Evolutionary conservation across 345 rosid genomes (phyloP).

Genomic region (Turritis glabra): DNA sequence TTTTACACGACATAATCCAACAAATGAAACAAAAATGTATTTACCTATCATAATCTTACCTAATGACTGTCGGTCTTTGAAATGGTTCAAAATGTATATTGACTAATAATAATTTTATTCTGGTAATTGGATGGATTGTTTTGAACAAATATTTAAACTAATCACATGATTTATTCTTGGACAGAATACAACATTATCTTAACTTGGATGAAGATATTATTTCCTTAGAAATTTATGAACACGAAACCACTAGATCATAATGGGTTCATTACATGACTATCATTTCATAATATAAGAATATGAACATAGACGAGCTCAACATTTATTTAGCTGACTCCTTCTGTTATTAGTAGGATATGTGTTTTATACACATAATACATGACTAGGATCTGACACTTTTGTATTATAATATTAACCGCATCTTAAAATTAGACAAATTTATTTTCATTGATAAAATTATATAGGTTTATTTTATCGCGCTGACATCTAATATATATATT

Average conservation of each 20-base stretch:
- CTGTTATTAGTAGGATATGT: background rate
- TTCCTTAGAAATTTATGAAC: no score
- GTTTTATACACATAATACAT: background rate
- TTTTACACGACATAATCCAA: conserved; percentile 12
- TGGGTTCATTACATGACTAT: background rate
- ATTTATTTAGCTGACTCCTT: background rate
- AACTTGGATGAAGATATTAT: no score
- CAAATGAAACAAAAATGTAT: background rate
- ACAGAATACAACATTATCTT: background rate
- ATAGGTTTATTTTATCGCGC: background rate
- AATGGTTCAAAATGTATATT: background rate
- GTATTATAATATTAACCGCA: background rate
- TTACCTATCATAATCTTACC: conserved; percentile 12
- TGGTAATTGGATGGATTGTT: background rate
- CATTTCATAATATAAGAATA: background rate
- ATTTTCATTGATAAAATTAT: background rate
- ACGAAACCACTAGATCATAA: background rate
- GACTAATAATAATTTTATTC: no score
- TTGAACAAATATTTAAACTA: background rate
- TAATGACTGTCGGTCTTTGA: background rate
- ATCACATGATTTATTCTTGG: background rate
- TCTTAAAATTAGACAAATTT: background rate
- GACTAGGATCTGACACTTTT: conserved; percentile 36
- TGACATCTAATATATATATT: conserved; percentile 8
- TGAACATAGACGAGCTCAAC: background rate